These are phyloP conservation scores for Suhomyces wounanorum DNA, from an alignment of 1,139 yeast genomes.

Conservation along the genomic window DNA sequence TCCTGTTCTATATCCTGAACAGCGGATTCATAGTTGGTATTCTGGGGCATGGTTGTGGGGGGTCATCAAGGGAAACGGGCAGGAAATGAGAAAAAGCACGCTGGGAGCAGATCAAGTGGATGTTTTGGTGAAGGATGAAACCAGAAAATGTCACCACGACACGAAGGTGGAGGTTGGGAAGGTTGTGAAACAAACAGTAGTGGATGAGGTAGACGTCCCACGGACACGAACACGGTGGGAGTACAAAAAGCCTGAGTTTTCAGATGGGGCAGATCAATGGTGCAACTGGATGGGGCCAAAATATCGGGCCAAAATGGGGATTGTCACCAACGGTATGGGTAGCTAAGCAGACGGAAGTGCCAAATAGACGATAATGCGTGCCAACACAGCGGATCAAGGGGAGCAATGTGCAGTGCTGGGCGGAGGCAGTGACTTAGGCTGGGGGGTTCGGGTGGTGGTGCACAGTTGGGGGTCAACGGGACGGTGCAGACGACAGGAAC, in stretches of 20 bases:
- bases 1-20: conserved; percentile 56
- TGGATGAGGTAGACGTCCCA: too few relatives aligned
- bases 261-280: background rate
- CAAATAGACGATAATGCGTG: background rate
- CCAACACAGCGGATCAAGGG: background rate
- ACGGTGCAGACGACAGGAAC: background rate
- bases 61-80: background rate
- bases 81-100: background rate
- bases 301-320: background rate
- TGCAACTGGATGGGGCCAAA: background rate
- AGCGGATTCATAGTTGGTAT: conserved; percentile 33
- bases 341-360: background rate
- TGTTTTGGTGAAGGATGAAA: too few relatives aligned
- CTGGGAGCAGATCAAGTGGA: background rate
- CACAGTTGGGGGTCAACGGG: background rate
- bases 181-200: too few relatives aligned
- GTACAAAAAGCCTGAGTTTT: background rate
- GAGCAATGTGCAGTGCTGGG: background rate
- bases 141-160: too few relatives aligned
- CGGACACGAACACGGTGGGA: too few relatives aligned
- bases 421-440: background rate
- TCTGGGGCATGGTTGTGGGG: conserved; percentile 8
- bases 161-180: too few relatives aligned
- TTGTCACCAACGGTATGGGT: background rate
- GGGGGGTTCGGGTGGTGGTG: background rate